A percentile compares a stretch with the other conserved stretches of the same genome.
Evolutionary conservation across 805 yeast genomes (phyloP).

Genomic region (Metschnikowia lochheadii): DNA sequence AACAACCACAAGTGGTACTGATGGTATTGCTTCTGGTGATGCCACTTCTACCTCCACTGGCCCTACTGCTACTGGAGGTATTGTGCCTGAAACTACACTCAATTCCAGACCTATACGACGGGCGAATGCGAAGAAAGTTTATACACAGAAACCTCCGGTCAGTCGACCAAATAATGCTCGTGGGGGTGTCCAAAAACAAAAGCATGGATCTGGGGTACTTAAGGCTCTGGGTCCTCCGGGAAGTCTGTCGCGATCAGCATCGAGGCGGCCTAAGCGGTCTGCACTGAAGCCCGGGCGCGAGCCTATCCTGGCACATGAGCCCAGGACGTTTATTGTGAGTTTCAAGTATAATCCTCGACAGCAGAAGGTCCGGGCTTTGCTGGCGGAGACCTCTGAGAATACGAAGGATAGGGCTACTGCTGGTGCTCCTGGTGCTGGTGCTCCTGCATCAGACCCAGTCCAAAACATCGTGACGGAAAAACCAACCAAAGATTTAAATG

Average conservation of each 20-base stretch:
- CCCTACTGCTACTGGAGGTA: background rate
- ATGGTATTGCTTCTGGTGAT: too few relatives aligned
- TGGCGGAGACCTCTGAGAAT: background rate
- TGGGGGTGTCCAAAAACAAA: background rate
- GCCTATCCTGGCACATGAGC: background rate
- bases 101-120: background rate
- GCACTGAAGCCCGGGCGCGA: background rate
- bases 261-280: background rate
- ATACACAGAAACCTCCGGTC: slow-evolving; percentile 1
- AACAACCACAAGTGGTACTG: too few relatives aligned
- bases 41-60: too few relatives aligned
- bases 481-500: too few relatives aligned
- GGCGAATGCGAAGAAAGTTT: background rate
- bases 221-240: background rate
- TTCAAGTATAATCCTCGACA: background rate
- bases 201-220: background rate
- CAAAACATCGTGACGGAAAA: too few relatives aligned
- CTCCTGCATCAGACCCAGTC: background rate
- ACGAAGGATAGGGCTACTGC: background rate
- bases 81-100: background rate
- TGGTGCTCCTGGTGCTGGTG: background rate
- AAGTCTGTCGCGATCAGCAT: background rate
- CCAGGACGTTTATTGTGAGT: background rate
- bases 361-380: background rate
- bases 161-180: background rate